A percentile compares a stretch with the other conserved stretches of the same genome.
phyloP scores from a whole-genome alignment of 352 stramenopile genomes.

The Phytophthora brassicae region DNA sequence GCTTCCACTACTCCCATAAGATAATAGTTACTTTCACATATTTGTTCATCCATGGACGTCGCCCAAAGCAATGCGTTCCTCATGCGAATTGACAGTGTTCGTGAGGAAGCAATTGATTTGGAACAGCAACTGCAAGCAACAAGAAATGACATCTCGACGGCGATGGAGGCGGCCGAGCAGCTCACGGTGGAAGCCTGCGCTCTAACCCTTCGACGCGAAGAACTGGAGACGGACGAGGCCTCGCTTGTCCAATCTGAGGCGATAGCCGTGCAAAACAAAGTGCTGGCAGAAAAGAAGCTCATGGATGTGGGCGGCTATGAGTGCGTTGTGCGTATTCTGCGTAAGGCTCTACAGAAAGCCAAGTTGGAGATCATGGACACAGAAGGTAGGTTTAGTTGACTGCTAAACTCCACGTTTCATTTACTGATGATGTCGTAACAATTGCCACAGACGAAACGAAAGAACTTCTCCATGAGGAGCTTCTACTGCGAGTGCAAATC shows the following conservation, averaged over 20 bases:
- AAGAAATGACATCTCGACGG: conserved; percentile 35
- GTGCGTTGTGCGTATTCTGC: conserved; percentile 52
- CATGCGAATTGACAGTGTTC: conserved; percentile 43
- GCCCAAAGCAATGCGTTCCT: conserved; percentile 36
- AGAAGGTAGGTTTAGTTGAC: conserved; percentile 25
- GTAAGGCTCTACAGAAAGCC: conserved; percentile 50
- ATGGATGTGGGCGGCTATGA: conserved; percentile 70
- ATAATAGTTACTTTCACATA: conserved; percentile 8
- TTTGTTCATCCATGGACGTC: conserved; percentile 25
- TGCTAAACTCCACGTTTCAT: neutral
- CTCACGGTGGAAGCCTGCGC: conserved; percentile 52
- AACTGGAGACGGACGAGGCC: conserved; percentile 65
- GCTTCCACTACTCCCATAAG: too few species aligned
- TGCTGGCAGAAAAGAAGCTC: conserved; percentile 58
- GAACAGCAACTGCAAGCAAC: conserved; percentile 44
- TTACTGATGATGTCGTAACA: neutral
- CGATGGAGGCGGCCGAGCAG: conserved; percentile 46
- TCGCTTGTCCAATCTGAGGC: conserved; percentile 46
- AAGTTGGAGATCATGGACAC: conserved; percentile 58
- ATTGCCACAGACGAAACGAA: conserved; percentile 47
- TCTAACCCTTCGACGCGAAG: conserved; percentile 53
- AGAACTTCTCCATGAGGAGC: conserved; percentile 52
- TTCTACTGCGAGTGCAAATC: conserved; percentile 54
- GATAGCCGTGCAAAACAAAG: conserved; percentile 50
- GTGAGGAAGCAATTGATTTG: conserved; percentile 36